Evolutionary conservation across 495 filamentous ascomycete genomes (phyloP), one percentile per base, ranked within the genome.

Genomic region (Geoglossum glabrum): DNA sequence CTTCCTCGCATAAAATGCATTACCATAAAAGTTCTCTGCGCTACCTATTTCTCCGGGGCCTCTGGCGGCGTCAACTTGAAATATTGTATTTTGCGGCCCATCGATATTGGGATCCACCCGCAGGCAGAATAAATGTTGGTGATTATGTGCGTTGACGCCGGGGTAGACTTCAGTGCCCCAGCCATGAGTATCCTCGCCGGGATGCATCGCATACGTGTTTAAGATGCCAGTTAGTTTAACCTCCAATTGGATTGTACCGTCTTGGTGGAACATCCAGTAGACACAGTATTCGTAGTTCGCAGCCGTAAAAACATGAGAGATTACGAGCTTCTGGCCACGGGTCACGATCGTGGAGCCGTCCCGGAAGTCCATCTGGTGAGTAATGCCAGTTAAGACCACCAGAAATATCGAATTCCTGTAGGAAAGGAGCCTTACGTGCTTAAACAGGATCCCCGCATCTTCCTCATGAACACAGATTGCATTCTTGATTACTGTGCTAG

Each of bases 391-490:
- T 6, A 11, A 9, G 8, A 8, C 9, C 26, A 5, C 13, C 13
- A 25, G n/a, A 25, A 34, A n/a, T n/a, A 9, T n/a, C 26, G 30
- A 21, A 21, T 3, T 28, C 30, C 27, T n/a, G 7, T 34, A n/a
- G 31, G 31, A 34, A 34, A n/a, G 19, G 27, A 19, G 51, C 5
- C 38, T 15, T 58, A 54, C 51, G 73, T 97, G 90, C 72, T 97
- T 97, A 76, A 92, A 95, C 10, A 96, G 75, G 59, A 97, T 92
- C 6, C 90, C 90, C 3, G 79, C 77, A 64, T 97, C 90, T 71
- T 96, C 90, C 70, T 97, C 90, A 72, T 97, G 90, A 60, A 95
- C 89, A 68, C 90, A 97, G 66, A 97, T 89, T 46, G 90, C 90
- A 64, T 96, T 95, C 72, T 92, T 89, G 70, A 96, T 88, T 33